Conservation (phyloP, 208 protist species). For the Trypanosoma avium region DNA sequence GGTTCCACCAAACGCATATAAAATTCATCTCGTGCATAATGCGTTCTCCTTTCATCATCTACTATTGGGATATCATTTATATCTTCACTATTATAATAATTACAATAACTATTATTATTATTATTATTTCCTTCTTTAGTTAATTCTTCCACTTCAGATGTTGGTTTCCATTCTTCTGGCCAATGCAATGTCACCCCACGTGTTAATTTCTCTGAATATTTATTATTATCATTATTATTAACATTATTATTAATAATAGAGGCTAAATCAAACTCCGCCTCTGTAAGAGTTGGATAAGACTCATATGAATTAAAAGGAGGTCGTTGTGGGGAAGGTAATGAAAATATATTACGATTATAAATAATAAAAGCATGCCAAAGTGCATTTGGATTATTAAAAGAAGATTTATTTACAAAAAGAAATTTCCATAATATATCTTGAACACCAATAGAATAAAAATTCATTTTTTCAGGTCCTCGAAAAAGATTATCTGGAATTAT, state of each 20-base stretch:
- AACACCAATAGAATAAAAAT: conserved; percentile 28
- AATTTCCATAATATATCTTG: conserved; percentile 21
- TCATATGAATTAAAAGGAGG: conserved; percentile 76
- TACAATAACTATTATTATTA: neutral
- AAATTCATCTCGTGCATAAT: conserved; percentile 14
- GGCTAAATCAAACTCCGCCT: conserved; percentile 35
- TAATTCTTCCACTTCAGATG: neutral
- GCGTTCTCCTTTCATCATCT: neutral
- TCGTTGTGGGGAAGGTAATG: conserved; percentile 48
- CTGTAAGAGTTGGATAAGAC: conserved; percentile 33
- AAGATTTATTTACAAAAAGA: neutral
- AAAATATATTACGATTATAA: conserved; percentile 22
- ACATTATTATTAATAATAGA: neutral
- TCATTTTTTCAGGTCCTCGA: conserved; percentile 9
- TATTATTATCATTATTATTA: neutral
- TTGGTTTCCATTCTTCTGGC: conserved; percentile 2
- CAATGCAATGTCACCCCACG: conserved; percentile 7
- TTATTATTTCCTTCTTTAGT: neutral
- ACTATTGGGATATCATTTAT: neutral
- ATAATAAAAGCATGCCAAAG: conserved; percentile 47
- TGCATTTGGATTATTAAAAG: conserved; percentile 2
- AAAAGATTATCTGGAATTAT: conserved; percentile 11
- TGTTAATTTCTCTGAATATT: neutral
- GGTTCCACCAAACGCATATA: conserved; percentile 28
- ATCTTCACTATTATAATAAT: neutral